Evolutionary conservation across 129 eudicot species (phyloP), one percentile per base, ranked within the genome.

Genomic region (Tagetes erecta): DNA sequence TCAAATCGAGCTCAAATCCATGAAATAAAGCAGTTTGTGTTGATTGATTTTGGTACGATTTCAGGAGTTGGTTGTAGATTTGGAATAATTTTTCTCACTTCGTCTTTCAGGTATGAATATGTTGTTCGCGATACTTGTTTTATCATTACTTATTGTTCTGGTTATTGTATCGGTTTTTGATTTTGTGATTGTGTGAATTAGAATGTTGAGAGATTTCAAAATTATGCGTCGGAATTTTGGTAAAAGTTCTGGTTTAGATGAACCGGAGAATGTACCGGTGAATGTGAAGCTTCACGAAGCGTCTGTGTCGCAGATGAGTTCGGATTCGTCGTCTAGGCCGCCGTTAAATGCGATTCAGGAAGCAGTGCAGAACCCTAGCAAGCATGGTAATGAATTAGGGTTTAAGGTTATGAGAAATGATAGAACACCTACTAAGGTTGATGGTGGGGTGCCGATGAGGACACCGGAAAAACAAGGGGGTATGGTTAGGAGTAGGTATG

Each of bases 131-230:
- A 33, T 6, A 3, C 0, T 49, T 27, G 1, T 45, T 36, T 12
- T 7, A 60, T 64, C 9, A 71, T 55, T 77, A 9, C 50, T 9
- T 37, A 14, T 42, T 36, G 10, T 39, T 39, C 14, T n/a, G 6
- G 55, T 47, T 64, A 20, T 27, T 11, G 30, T 72, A 57, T 57
- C 58, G 14, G 2, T 5, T 30, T 62, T 45, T 64, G 5, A 49
- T 78, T 57, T 58, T 84, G 76, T 38, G 34, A 12, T 7, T 6
- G 45, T 60, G 6, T 72, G 9, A 59, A 49, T 12, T 47, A 92
- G 98, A 82, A 92, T 92, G 98, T 77, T 89, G 90, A 82, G 95
- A 83, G 96, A 92, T 57, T 78, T 75, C 71, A 92, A 79, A 31
- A 79, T 85, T 63, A 45, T 71, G 74, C 90, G 90, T 41, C 88